These are phyloP conservation scores for Colletotrichum liaoningense DNA, from an alignment of 2,329 filamentous ascomycete species.

Conservation along the genomic window DNA sequence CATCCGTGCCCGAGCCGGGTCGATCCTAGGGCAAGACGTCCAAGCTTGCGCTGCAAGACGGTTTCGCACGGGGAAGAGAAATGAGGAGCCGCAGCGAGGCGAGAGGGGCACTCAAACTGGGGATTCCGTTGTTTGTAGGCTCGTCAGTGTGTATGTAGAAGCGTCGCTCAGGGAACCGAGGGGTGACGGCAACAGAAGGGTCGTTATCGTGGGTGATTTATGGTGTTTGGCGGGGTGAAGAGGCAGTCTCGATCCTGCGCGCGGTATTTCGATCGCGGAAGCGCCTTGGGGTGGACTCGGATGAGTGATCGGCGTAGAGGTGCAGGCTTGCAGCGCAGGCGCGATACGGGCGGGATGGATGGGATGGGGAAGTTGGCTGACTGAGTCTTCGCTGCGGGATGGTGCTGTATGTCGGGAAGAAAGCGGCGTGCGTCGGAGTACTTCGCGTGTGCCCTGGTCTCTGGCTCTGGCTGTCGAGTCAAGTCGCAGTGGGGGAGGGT, in stretches of 20 bases:
- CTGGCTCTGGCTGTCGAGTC: background rate
- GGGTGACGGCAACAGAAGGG: background rate
- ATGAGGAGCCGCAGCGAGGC: constrained; percentile 4
- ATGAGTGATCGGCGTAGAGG: constrained; percentile 1
- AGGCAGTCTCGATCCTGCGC: constrained; percentile 17
- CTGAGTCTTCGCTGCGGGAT: background rate
- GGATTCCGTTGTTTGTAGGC: background rate
- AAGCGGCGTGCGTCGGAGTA: constrained; percentile 7
- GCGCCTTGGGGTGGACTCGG: constrained; percentile 7
- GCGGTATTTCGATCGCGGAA: constrained; percentile 25
- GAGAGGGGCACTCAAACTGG: background rate
- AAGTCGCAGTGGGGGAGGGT: background rate
- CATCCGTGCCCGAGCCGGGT: constrained; percentile 33
- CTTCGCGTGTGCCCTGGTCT: constrained; percentile 11
- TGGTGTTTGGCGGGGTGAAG: background rate
- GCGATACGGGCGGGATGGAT: constrained; percentile 2
- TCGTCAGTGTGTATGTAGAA: background rate
- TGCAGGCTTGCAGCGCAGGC: background rate
- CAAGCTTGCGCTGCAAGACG: constrained; percentile 21
- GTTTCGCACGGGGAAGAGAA: constrained; percentile 26
- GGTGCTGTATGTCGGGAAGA: constrained; percentile 3
- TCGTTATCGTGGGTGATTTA: constrained; percentile 23
- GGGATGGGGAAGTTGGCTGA: background rate
- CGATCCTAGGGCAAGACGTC: constrained; percentile 24
- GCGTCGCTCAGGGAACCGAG: background rate